phyloP scores from a whole-genome alignment of 2,329 filamentous ascomycete genomes.

The Mycosphaerella arachidis region DNA sequence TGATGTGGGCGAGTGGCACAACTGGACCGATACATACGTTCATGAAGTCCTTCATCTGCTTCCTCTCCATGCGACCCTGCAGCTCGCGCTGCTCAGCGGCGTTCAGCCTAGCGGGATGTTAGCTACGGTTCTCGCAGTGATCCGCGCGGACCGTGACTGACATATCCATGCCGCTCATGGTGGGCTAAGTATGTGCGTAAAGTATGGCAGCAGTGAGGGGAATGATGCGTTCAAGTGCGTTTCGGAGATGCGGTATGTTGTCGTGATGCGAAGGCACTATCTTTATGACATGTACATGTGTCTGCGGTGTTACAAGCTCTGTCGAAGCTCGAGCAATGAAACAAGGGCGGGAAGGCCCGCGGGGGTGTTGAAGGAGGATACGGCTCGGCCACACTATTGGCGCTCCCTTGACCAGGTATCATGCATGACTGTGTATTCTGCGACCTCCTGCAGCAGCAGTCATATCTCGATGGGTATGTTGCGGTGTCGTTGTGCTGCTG shows the following conservation, averaged over 20 bases:
- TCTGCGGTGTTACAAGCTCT: neutral
- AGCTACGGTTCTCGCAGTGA: conserved; percentile 10
- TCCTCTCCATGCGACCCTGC: conserved; percentile 89
- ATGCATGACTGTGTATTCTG: neutral
- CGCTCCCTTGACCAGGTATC: neutral
- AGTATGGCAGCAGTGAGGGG: neutral
- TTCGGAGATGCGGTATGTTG: conserved; percentile 10
- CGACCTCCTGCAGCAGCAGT: neutral
- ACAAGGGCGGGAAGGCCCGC: neutral
- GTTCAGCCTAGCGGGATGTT: conserved; percentile 55
- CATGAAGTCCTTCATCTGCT: conserved; percentile 99
- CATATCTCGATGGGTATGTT: neutral
- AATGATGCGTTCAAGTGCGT: neutral
- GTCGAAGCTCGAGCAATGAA: neutral
- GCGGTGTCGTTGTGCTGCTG: neutral
- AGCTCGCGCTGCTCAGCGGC: conserved; percentile 84
- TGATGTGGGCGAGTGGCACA: neutral
- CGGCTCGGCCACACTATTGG: neutral
- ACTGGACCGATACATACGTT: conserved; percentile 56
- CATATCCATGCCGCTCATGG: conserved; percentile 32
- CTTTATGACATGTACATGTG: neutral
- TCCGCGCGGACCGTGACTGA: conserved; percentile 14
- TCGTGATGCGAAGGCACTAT: neutral
- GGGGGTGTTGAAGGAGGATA: neutral
- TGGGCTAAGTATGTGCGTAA: conserved; percentile 3